Conservation (phyloP, 768 basidiomycete species). For the Leccinum olivaceopallidum region DNA sequence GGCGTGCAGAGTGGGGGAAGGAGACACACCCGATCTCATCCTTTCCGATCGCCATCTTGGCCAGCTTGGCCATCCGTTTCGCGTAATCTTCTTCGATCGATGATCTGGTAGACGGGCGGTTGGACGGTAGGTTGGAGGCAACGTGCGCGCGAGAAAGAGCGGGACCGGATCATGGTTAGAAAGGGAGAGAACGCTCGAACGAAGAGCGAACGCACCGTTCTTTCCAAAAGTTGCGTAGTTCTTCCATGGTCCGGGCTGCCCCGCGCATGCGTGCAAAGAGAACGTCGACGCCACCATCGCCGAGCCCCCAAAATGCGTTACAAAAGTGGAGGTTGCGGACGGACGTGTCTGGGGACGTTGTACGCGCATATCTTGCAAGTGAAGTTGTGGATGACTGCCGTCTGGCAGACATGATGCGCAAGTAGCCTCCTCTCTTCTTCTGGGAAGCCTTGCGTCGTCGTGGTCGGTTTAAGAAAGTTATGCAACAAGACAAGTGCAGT, state of each 20-base stretch:
- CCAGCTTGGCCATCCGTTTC: constrained; percentile 75
- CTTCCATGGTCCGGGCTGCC: constrained; percentile 83
- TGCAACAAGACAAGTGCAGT: constrained; percentile 23
- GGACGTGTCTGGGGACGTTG: constrained; percentile 45
- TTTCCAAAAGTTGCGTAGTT: constrained; percentile 86
- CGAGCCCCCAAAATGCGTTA: constrained; percentile 93
- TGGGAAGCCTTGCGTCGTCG: constrained; percentile 14
- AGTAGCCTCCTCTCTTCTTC: constrained; percentile 3
- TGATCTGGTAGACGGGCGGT: constrained; percentile 48
- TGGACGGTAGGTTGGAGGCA: neutral
- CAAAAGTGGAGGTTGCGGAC: constrained; percentile 81
- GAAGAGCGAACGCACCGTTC: constrained; percentile 64
- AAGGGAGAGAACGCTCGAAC: neutral
- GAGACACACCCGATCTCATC: constrained; percentile 90
- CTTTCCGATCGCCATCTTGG: constrained; percentile 73
- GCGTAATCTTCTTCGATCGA: constrained; percentile 95
- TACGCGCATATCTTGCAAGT: constrained; percentile 65
- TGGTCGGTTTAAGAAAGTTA: constrained; percentile 1
- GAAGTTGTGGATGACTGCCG: constrained; percentile 84
- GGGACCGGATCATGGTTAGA: neutral
- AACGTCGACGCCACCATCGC: constrained; percentile 88
- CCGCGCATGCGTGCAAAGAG: constrained; percentile 89
- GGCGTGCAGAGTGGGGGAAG: neutral
- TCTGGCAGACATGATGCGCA: constrained; percentile 61
- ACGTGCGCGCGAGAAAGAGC: neutral